These are phyloP conservation scores for Abrus pulchellus DNA, from an alignment of 306 rosid species.

Conservation along the genomic window DNA sequence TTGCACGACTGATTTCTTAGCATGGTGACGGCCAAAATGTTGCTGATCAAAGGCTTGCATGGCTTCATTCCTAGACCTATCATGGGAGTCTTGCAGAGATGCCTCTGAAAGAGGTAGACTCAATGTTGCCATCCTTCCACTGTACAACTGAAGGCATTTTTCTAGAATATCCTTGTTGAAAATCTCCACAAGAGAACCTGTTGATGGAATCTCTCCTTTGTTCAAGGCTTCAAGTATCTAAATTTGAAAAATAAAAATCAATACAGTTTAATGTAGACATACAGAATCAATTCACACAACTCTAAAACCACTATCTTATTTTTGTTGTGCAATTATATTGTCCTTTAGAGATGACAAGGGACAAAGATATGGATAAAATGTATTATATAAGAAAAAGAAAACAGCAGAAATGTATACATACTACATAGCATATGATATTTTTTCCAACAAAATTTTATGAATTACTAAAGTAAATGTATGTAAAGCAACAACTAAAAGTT, in stretches of 20 bases:
- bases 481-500: background rate
- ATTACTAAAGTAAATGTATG: background rate
- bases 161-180: conserved; percentile 95
- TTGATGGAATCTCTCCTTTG: conserved; percentile 98
- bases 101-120: conserved; percentile 72
- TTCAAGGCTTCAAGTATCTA: conserved; percentile 98
- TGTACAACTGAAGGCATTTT: conserved; percentile 79
- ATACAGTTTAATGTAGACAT: conserved; percentile 21
- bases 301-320: conserved; percentile 22
- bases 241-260: conserved; percentile 41
- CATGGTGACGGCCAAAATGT: conserved; percentile 94
- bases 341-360: background rate
- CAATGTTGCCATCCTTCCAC: conserved; percentile 65
- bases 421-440: too few species aligned
- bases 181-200: conserved; percentile 96
- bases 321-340: background rate
- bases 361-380: background rate
- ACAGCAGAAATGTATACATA: too few species aligned
- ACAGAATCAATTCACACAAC: conserved; percentile 12
- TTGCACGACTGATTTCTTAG: conserved; percentile 79
- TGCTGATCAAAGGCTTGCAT: conserved; percentile 80
- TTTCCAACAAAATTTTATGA: background rate
- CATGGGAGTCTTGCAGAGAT: conserved; percentile 69
- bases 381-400: background rate
- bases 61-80: conserved; percentile 59